Base-by-base conservation (phyloP, 176 grass and related monocot species). In the Cymbopogon citratus region DNA sequence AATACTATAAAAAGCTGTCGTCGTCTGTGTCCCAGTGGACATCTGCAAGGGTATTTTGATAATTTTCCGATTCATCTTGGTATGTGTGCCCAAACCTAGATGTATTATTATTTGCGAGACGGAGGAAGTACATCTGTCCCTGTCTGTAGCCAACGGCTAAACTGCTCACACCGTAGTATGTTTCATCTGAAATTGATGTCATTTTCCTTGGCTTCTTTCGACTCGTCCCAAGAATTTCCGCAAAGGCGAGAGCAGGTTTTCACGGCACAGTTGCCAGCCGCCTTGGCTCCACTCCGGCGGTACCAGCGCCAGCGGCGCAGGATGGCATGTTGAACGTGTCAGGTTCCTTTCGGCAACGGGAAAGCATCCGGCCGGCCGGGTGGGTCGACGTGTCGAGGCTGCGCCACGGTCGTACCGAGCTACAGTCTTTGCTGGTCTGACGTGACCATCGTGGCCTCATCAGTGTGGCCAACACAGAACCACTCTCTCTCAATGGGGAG, bases 381-480 rank as follows among this genome's bases (percentile, higher is more conserved):
- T n/a, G 36, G 12, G 4, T 10, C 45, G 76, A 45, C 87, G 46
- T 86, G 83, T 89, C 83, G 66, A 86, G 1, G 56, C 36, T n/a
- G 29, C 18, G 52, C 21, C 26, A 48, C 49, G 26, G 15, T 66
- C 73, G 83, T 82, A 78, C 54, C 25, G 1, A 2, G 21, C 78
- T 72, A 89, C 87, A 85, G 65, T 44, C 4, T n/a, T 33, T 31
- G 80, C 4, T 81, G 64, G 33, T 65, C 78, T 69, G 82, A 82
- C 82, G 75, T 65, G 66, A 77, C 24, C 10, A 18, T 48, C 28
- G 31, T 57, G 24, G 66, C 25, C 66, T 48, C 72, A 40, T 64
- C 77, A 12, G 28, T 25, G 77, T 80, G 77, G 63, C 28, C 1
- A 33, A 12, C 64, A 80, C 45, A 52, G 77, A 79, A 35, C 77